A percentile compares a stretch with the other conserved stretches of the same genome.
phyloP scores from a whole-genome alignment of 2,329 filamentous ascomycete genomes.

The Diaporthe humulicola region DNA sequence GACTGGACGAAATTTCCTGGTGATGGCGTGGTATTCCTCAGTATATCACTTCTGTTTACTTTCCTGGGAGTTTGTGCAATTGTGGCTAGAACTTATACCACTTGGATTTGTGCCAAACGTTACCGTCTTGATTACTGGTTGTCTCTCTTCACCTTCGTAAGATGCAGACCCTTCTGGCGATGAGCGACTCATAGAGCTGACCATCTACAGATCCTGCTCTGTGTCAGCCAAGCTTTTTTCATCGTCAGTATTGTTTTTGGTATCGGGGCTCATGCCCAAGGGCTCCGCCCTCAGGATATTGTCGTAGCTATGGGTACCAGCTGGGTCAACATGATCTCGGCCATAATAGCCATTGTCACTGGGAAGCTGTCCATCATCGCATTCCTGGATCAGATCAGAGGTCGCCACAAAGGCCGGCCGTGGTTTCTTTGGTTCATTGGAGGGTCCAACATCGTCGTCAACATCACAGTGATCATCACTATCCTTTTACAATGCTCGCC shows the following conservation, averaged over 20 bases:
- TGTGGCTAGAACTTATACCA: conserved; percentile 12
- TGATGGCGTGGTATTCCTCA: conserved; percentile 9
- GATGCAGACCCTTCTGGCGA: neutral
- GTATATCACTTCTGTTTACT: neutral
- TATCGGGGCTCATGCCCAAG: conserved; percentile 7
- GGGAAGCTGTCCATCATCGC: conserved; percentile 26
- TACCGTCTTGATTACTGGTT: conserved; percentile 31
- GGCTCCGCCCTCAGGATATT: neutral
- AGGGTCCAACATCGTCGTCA: conserved; percentile 16
- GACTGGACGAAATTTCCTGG: conserved; percentile 23
- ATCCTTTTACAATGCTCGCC: conserved; percentile 28
- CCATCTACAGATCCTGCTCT: neutral
- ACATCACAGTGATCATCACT: conserved; percentile 3
- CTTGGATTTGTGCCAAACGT: neutral
- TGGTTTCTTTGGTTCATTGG: conserved; percentile 30
- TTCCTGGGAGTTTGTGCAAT: neutral
- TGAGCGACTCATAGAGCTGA: neutral
- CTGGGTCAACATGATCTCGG: conserved; percentile 31
- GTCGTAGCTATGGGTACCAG: conserved; percentile 8
- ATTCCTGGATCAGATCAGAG: conserved; percentile 26
- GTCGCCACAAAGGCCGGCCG: conserved; percentile 15
- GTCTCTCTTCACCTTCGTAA: conserved; percentile 6
- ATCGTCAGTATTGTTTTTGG: conserved; percentile 6
- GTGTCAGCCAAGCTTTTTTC: conserved; percentile 11
- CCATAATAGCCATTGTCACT: conserved; percentile 19